These are phyloP conservation scores for Penicillium diatomitis DNA, from an alignment of 495 filamentous ascomycete genomes.

Conservation along the genomic window DNA sequence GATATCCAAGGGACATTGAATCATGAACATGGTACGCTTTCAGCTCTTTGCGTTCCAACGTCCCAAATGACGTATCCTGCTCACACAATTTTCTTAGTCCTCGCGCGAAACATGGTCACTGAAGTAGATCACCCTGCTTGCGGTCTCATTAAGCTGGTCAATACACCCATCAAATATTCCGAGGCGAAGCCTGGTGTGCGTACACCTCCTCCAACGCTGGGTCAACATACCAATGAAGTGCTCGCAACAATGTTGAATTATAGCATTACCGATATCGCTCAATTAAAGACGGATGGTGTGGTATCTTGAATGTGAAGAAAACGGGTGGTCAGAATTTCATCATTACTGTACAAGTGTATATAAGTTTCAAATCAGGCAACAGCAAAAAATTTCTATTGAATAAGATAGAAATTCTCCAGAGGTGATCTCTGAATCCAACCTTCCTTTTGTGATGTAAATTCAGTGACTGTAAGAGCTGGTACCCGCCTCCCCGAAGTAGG, in stretches of 20 bases:
- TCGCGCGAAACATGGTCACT: constrained; percentile 78
- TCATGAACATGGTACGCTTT: constrained; percentile 61
- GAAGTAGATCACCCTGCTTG: constrained; percentile 76
- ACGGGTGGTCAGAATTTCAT: neutral
- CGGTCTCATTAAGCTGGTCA: constrained; percentile 80
- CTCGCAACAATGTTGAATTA: constrained; percentile 58
- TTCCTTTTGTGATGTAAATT: too few species aligned
- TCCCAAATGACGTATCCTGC: neutral
- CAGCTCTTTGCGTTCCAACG: neutral
- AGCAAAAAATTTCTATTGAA: neutral
- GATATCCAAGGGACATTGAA: constrained; percentile 77
- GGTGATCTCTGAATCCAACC: too few species aligned
- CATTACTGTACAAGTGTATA: neutral
- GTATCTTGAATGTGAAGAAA: constrained; percentile 29
- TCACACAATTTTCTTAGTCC: constrained; percentile 36
- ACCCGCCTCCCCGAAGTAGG: too few species aligned
- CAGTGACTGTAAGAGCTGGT: too few species aligned
- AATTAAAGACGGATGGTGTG: constrained; percentile 58
- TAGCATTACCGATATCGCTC: constrained; percentile 48
- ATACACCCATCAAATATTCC: constrained; percentile 94
- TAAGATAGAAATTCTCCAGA: neutral
- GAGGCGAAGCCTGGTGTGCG: constrained; percentile 69
- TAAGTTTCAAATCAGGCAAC: neutral
- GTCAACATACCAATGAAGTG: constrained; percentile 88
- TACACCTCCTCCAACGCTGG: constrained; percentile 73